Base-by-base conservation (phyloP, 2,329 filamentous ascomycete genomes). In the Cordyceps tenuipes region DNA sequence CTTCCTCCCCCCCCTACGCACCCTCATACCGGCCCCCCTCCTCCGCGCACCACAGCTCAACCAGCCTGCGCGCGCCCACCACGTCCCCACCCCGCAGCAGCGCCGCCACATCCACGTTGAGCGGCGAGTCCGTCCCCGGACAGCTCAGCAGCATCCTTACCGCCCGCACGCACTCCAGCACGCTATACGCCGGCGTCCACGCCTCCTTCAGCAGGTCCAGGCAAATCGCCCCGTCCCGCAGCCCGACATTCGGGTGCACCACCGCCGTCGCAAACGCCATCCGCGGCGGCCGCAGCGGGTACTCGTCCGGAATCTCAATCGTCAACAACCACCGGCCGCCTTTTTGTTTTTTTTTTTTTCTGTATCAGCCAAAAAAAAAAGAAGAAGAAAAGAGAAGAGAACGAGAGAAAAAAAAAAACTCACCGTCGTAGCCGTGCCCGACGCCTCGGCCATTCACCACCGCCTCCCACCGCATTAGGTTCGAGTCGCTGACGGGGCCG, bases 121-220 rank as follows among this genome's bases (percentile, higher is more conserved):
- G 77, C 66, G 90, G 90, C 65, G 82, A 87, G 68, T 93, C 88
- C 51, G 84, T 80, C 71, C 86, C 89, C 1, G 88, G 87, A 63
- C 80, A 84, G 57, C 72, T 66, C 59, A 76, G 77, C 66, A 94
- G 78, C 76, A 89, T 82, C 65, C 88, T 83, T 64, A 93, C 82
- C 51, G 85, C 85, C 66, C 88, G 86, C 68, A 93, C 76, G 63
- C 87, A 88, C 68, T 87, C 83, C 41, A 87, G 82, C 21, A 97
- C 81, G 46, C 87, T 92, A 73, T 96, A 94, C 19, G 90, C 86
- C 1, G 92, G 90, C 62, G 89, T 88, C 93, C 93, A 97, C 19
- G 82, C 82, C 59, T 87, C 82, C 69, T 82, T 82, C 62, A 99
- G 80, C 63, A 97, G 81, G 70, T 97, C 94, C 31, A 97, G 84